Conservation (phyloP, 2,329 filamentous ascomycete genomes). For the Coniella lustricola region DNA sequence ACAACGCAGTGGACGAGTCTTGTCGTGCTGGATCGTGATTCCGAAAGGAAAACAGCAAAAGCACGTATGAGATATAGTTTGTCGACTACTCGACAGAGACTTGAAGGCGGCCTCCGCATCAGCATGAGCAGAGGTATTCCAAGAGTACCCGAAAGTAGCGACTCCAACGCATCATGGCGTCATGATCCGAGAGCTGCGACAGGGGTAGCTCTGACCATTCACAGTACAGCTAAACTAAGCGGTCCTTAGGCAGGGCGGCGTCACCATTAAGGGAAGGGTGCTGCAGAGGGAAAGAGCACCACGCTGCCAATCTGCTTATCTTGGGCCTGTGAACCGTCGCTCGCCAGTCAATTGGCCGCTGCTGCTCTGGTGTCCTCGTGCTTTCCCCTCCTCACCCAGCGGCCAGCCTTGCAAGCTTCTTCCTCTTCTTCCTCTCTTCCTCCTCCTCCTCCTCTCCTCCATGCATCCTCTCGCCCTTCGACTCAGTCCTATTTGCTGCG, state of each 20-base stretch:
- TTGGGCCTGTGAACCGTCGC: not conserved
- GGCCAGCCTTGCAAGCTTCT: not conserved
- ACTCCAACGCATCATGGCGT: not conserved
- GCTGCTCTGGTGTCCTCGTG: not conserved
- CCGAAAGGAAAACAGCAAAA: no score
- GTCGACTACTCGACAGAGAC: no score
- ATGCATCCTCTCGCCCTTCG: slow-evolving; percentile 8
- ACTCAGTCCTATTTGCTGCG: not conserved
- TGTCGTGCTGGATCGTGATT: no score
- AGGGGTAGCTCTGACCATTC: slow-evolving; percentile 12
- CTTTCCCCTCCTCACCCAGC: not conserved
- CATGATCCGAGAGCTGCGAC: not conserved
- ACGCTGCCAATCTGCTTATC: not conserved
- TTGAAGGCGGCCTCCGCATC: no score
- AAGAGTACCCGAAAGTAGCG: no score
- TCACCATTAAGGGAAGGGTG: slow-evolving; percentile 1
- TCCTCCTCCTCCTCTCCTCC: not conserved
- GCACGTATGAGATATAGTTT: no score
- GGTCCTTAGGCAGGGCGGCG: not conserved
- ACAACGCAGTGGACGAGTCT: no score
- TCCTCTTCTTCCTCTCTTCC: not conserved
- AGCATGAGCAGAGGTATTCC: no score
- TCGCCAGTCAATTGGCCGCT: not conserved
- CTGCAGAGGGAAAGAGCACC: not conserved
- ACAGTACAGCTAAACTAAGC: slow-evolving; percentile 6